A percentile compares a stretch with the other conserved stretches of the same genome.
phyloP scores from a whole-genome alignment of 257 asterid species.

The Gentiana dahurica region DNA sequence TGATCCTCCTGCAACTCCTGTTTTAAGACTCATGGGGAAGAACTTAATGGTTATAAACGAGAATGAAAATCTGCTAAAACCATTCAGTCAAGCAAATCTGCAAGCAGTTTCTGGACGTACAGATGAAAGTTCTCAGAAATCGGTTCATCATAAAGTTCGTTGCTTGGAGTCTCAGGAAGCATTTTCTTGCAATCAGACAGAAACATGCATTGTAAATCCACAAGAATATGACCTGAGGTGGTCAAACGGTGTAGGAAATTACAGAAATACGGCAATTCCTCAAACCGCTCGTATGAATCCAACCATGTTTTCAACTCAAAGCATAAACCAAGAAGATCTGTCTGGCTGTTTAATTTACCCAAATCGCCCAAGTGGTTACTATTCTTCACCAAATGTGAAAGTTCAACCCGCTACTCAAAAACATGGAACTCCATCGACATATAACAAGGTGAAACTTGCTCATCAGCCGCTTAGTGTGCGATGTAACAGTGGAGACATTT shows the following conservation, averaged over 20 bases:
- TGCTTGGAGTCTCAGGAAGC: constrained; percentile 19
- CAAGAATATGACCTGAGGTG: constrained; percentile 29
- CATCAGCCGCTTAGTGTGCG: constrained; percentile 11
- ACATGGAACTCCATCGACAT: constrained; percentile 10
- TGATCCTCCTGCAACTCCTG: constrained; percentile 41
- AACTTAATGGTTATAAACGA: constrained; percentile 70
- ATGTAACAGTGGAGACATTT: constrained; percentile 12
- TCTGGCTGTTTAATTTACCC: constrained; percentile 11
- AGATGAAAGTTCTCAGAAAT: constrained; percentile 16
- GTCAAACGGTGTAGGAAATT: constrained; percentile 24
- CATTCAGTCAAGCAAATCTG: constrained; percentile 19
- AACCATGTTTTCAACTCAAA: constrained; percentile 18
- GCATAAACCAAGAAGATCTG: background rate
- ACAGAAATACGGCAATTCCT: constrained; percentile 13
- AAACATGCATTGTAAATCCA: constrained; percentile 5
- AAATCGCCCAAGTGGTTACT: constrained; percentile 21
- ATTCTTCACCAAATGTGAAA: constrained; percentile 14
- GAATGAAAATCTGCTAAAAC: constrained; percentile 35
- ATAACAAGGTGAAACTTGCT: constrained; percentile 17
- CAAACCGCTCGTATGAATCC: constrained; percentile 10
- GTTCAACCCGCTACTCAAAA: constrained; percentile 16
- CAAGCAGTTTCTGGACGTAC: constrained; percentile 9
- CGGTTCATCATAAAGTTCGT: constrained; percentile 15
- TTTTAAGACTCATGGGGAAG: constrained; percentile 90
- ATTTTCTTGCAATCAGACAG: constrained; percentile 13